phyloP scores from a whole-genome alignment of 164 flowering plant genomes.

The Magnolia sinica region DNA sequence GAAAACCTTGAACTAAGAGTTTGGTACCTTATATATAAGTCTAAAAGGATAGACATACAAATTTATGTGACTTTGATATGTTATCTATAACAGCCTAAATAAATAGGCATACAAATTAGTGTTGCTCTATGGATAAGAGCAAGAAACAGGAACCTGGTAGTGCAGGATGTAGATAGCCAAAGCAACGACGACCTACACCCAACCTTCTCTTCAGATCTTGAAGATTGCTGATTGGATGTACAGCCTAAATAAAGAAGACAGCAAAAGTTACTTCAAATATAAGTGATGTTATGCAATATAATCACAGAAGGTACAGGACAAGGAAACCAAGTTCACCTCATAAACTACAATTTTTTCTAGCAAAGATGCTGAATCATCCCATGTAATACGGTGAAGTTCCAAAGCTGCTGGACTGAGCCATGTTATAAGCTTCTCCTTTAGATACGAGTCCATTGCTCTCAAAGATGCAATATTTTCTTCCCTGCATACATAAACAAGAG shows the following conservation, averaged over 20 bases:
- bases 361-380: slow-evolving; percentile 96
- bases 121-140: not conserved
- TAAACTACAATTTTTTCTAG: slow-evolving; percentile 92
- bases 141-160: slow-evolving; percentile 57
- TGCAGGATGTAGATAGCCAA: slow-evolving; percentile 90
- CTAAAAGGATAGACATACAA: not conserved
- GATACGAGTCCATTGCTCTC: slow-evolving; percentile 73
- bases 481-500: slow-evolving; percentile 30
- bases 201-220: slow-evolving; percentile 89
- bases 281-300: not conserved
- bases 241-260: slow-evolving; percentile 57
- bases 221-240: slow-evolving; percentile 93
- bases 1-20: not conserved
- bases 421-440: slow-evolving; percentile 81
- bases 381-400: slow-evolving; percentile 90
- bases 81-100: not conserved
- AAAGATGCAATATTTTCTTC: slow-evolving; percentile 71
- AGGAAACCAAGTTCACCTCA: slow-evolving; percentile 41
- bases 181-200: slow-evolving; percentile 93
- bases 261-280: not conserved
- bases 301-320: not conserved
- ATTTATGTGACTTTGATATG: no score
- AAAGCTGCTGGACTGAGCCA: slow-evolving; percentile 97
- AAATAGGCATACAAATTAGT: not conserved
- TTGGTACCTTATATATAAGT: not conserved